These are phyloP conservation scores for Chalaropsis thielavioides DNA, from an alignment of 2,329 filamentous ascomycete species.

Conservation along the genomic window DNA sequence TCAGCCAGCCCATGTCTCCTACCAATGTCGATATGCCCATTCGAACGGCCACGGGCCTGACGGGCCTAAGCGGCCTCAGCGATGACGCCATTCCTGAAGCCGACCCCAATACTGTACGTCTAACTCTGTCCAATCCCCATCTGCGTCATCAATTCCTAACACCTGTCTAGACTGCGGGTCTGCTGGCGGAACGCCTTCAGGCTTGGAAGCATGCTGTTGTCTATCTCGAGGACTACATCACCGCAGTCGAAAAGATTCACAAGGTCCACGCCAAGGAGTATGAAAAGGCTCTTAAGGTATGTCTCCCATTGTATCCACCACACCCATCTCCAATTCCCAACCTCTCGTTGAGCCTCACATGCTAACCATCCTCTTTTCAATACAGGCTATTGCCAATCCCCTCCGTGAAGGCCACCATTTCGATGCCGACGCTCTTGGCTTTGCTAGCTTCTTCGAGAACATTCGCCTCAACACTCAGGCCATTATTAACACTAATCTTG, in stretches of 20 bases:
- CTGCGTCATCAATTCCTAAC: background rate
- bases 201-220: constrained; percentile 93
- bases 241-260: constrained; percentile 72
- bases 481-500: constrained; percentile 73
- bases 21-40: constrained; percentile 8
- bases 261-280: constrained; percentile 83
- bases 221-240: constrained; percentile 83
- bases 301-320: constrained; percentile 23
- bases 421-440: constrained; percentile 71
- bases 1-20: constrained; percentile 10
- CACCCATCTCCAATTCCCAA: background rate
- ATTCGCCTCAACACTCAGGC: constrained; percentile 85
- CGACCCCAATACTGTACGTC: constrained; percentile 41
- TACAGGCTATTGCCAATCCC: constrained; percentile 66
- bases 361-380: constrained; percentile 8
- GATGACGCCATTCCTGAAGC: constrained; percentile 46
- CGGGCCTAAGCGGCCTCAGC: constrained; percentile 29
- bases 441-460: constrained; percentile 87
- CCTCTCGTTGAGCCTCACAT: background rate
- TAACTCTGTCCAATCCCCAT: background rate
- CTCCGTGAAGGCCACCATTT: constrained; percentile 87
- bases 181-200: constrained; percentile 74
- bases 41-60: constrained; percentile 13
- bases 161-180: constrained; percentile 47
- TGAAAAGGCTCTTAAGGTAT: constrained; percentile 75